Evolutionary conservation across 345 rosid genomes (phyloP).

Genomic region (Pseudoturritis turrita): DNA sequence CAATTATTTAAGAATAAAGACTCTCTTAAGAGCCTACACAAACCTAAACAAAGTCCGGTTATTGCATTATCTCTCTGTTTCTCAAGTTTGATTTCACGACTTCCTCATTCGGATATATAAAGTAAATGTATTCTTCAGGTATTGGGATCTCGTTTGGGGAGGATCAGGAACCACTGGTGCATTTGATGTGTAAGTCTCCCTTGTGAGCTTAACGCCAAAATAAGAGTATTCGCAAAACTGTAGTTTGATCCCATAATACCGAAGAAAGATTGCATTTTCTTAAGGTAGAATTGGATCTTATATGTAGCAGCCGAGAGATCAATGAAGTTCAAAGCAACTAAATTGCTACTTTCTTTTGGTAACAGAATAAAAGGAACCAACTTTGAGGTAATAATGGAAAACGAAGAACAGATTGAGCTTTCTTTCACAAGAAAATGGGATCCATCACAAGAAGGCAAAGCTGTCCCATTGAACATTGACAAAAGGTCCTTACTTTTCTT

Average conservation of each 20-base stretch:
- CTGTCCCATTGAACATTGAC: slow-evolving; percentile 57
- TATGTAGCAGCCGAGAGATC: neutral
- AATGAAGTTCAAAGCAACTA: neutral
- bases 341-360: neutral
- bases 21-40: neutral
- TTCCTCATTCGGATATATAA: neutral
- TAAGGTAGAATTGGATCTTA: neutral
- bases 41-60: neutral
- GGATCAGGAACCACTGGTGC: slow-evolving; percentile 33
- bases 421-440: slow-evolving; percentile 41
- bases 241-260: neutral
- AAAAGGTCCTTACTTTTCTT: slow-evolving; percentile 41
- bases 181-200: slow-evolving; percentile 64
- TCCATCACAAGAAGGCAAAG: slow-evolving; percentile 35
- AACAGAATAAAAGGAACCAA: slow-evolving; percentile 34
- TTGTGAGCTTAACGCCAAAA: neutral
- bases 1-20: neutral
- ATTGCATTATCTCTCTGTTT: slow-evolving; percentile 4
- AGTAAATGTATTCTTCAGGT: slow-evolving; percentile 34
- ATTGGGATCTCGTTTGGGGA: slow-evolving; percentile 64
- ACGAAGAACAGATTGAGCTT: slow-evolving; percentile 33
- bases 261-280: neutral
- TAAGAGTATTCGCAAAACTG: neutral
- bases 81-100: neutral
- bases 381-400: slow-evolving; percentile 22